A percentile compares a stretch with the other conserved stretches of the same genome.
These are phyloP conservation scores for Rhynchosporium agropyri DNA, from an alignment of 2,329 filamentous ascomycete genomes.

Conservation along the genomic window DNA sequence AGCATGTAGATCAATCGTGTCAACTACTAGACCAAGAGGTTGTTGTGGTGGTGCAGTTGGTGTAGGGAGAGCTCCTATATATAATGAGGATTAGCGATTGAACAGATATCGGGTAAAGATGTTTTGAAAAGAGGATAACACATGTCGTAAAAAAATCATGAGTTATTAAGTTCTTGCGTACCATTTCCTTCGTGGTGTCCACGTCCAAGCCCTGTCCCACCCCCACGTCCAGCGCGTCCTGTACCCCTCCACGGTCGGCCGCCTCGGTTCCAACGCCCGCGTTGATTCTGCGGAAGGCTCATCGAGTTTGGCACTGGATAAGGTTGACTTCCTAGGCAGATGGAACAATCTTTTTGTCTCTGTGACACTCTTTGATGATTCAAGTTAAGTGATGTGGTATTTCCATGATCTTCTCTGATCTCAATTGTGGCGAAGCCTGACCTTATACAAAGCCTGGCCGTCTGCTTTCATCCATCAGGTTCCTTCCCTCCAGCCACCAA, in stretches of 20 bases:
- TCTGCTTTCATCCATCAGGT: neutral
- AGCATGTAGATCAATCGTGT: slow-evolving; percentile 27
- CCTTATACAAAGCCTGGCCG: neutral
- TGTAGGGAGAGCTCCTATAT: neutral
- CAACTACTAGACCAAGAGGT: slow-evolving; percentile 27
- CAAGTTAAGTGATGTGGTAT: no score
- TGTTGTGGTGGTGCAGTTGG: neutral
- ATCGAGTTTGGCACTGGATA: neutral
- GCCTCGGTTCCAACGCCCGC: slow-evolving; percentile 6
- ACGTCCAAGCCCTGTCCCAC: slow-evolving; percentile 5
- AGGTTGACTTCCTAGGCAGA: neutral
- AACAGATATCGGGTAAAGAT: no score
- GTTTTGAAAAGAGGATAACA: no score
- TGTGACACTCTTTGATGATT: no score
- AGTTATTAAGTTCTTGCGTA: neutral
- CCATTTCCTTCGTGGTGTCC: neutral
- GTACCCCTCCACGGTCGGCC: neutral
- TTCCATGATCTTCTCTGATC: neutral
- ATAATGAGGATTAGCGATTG: no score
- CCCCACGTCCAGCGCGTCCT: neutral
- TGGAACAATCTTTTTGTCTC: neutral
- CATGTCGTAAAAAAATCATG: no score
- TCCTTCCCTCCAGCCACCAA: slow-evolving; percentile 11
- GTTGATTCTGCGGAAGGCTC: neutral
- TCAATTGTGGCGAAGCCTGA: slow-evolving; percentile 3